These are phyloP conservation scores for Dendryphion nanum DNA, from an alignment of 2,329 filamentous ascomycete genomes.

Conservation along the genomic window DNA sequence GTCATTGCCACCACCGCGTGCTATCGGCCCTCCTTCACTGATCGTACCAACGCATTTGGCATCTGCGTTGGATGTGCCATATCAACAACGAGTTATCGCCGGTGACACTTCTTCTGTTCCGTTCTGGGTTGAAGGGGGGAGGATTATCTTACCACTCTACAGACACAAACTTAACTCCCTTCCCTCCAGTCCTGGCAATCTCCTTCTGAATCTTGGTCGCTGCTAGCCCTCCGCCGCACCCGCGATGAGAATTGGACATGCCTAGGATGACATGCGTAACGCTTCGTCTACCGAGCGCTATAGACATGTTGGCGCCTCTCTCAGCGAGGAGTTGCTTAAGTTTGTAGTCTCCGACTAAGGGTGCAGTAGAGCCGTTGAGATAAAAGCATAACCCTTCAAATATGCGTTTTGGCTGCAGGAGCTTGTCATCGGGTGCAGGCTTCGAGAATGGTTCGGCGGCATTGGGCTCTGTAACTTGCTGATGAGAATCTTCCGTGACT, in stretches of 20 bases:
- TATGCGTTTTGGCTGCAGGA: constrained; percentile 48
- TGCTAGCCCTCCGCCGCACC: constrained; percentile 64
- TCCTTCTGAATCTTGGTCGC: constrained; percentile 79
- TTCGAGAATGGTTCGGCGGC: constrained; percentile 3
- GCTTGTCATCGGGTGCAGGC: constrained; percentile 4
- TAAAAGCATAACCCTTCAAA: constrained; percentile 75
- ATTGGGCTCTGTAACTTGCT: neutral
- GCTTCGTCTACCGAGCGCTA: constrained; percentile 67
- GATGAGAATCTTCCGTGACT: neutral
- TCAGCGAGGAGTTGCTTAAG: constrained; percentile 74
- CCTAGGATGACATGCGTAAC: constrained; percentile 88
- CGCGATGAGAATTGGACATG: constrained; percentile 18
- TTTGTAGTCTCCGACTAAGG: constrained; percentile 79
- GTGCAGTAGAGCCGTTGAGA: constrained; percentile 83
- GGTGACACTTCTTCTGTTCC: too few species aligned
- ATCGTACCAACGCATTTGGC: too few species aligned
- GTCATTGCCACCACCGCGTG: too few species aligned
- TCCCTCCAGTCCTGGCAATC: constrained; percentile 65
- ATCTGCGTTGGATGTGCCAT: too few species aligned
- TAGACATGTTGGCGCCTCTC: constrained; percentile 70
- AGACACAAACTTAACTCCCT: constrained; percentile 73
- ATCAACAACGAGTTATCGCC: too few species aligned
- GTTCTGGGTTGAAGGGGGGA: constrained; percentile 5
- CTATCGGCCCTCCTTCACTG: too few species aligned
- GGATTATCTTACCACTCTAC: constrained; percentile 65